Percentiles rank a stretch among this genome's conserved stretches.
These are phyloP conservation scores for Mariannaea elegans DNA, from an alignment of 2,329 filamentous ascomycete genomes.

Conservation along the genomic window DNA sequence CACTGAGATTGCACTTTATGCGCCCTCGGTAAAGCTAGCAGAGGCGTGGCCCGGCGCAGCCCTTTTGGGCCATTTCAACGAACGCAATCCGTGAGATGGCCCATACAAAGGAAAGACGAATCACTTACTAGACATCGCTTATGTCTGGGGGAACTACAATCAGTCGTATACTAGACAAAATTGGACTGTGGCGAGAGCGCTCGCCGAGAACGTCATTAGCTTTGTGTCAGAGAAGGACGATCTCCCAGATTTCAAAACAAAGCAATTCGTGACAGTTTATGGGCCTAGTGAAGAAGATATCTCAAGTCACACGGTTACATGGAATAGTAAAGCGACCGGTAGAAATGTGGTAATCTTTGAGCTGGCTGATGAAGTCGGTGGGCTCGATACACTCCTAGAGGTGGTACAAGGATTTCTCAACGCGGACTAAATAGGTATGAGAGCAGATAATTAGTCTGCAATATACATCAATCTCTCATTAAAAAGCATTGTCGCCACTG, in stretches of 20 bases:
- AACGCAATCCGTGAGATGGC: constrained; percentile 11
- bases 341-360: not conserved
- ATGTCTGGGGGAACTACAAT: constrained; percentile 13
- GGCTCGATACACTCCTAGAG: not conserved
- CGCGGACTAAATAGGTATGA: not conserved
- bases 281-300: not conserved
- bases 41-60: not conserved
- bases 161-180: constrained; percentile 17
- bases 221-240: not conserved
- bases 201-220: not conserved
- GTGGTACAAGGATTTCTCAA: not conserved
- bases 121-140: constrained; percentile 9
- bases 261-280: not conserved
- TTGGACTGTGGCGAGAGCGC: not conserved
- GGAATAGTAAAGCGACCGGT: not conserved
- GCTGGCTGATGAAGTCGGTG: not conserved
- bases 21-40: not conserved
- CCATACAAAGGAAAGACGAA: not conserved
- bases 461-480: too few species aligned
- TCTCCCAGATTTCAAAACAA: not conserved
- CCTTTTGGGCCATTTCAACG: constrained; percentile 8
- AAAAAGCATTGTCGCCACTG: too few species aligned
- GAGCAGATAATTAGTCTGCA: too few species aligned
- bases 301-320: not conserved
- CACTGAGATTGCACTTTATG: constrained; percentile 2